These are phyloP conservation scores for Clitopilus hobsonii DNA, from an alignment of 768 basidiomycete species.

Conservation along the genomic window DNA sequence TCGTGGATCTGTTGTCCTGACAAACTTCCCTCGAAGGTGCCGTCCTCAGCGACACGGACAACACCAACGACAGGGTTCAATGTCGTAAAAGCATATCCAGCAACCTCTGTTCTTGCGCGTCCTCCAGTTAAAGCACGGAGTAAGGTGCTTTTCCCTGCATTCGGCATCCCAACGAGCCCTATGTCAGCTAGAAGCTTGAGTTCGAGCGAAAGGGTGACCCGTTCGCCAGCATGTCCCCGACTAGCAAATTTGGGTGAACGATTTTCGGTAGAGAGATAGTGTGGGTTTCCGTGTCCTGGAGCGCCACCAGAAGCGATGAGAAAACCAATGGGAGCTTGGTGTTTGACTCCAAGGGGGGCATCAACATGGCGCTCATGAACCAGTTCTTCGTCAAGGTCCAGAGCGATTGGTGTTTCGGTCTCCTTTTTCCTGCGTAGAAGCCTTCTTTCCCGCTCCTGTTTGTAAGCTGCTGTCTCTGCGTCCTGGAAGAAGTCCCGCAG, in stretches of 20 bases:
- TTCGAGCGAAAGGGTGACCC: constrained; percentile 80
- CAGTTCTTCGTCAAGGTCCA: constrained; percentile 60
- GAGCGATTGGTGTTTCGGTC: constrained; percentile 36
- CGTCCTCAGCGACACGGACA: constrained; percentile 78
- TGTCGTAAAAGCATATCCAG: constrained; percentile 92
- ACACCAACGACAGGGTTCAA: constrained; percentile 92
- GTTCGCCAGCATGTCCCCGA: constrained; percentile 70
- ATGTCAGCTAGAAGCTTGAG: constrained; percentile 93
- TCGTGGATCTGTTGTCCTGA: constrained; percentile 51
- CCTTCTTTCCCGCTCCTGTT: constrained; percentile 58
- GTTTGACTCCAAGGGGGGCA: constrained; percentile 60
- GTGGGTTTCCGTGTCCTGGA: constrained; percentile 87
- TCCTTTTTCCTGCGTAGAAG: constrained; percentile 38
- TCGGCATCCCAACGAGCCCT: constrained; percentile 95
- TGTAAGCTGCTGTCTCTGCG: constrained; percentile 57
- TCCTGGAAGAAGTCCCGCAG: constrained; percentile 64
- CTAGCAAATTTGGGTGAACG: constrained; percentile 88
- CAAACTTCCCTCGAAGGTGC: constrained; percentile 63
- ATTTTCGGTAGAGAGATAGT: constrained; percentile 63
- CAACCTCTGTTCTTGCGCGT: constrained; percentile 78
- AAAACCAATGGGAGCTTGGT: constrained; percentile 49
- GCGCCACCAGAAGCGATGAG: constrained; percentile 72
- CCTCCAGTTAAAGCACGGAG: constrained; percentile 86
- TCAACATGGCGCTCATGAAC: constrained; percentile 38
- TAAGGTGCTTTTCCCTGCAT: constrained; percentile 90